A percentile compares a stretch with the other conserved stretches of the same genome.
phyloP scores from a whole-genome alignment of 2,329 filamentous ascomycete genomes.

The Colletotrichum scovillei region DNA sequence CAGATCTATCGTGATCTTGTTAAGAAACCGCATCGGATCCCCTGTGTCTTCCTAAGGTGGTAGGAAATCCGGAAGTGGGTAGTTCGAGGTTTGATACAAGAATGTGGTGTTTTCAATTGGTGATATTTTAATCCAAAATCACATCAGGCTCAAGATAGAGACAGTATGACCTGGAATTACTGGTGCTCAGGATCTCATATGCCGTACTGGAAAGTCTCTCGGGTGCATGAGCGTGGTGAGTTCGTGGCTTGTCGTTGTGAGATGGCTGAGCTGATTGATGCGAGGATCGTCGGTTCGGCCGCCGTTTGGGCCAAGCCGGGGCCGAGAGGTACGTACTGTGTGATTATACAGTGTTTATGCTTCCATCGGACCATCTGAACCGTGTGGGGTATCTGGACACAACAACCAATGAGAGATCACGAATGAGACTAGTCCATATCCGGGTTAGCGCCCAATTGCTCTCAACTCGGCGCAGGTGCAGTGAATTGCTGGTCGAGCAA shows the following conservation, averaged over 20 bases:
- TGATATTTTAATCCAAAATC: neutral
- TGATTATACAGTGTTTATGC: neutral
- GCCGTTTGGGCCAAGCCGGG: neutral
- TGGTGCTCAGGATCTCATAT: neutral
- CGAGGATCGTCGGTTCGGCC: too few species aligned
- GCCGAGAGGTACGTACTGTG: constrained; percentile 5
- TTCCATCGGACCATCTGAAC: accelerated
- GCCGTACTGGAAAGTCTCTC: neutral
- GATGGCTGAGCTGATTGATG: neutral
- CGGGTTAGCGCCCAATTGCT: constrained; percentile 21
- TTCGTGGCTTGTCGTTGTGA: neutral
- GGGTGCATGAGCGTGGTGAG: neutral
- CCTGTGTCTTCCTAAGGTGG: neutral
- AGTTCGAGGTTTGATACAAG: neutral
- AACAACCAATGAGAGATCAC: neutral
- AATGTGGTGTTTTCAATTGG: neutral
- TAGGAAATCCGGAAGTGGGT: neutral
- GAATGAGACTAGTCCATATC: accelerated
- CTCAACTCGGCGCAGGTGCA: constrained; percentile 12
- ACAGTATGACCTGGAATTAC: neutral
- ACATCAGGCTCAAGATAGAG: neutral
- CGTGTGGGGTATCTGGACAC: accelerated
- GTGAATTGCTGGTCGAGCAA: constrained; percentile 13
- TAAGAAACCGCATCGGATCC: neutral
- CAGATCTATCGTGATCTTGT: neutral